phyloP scores from a whole-genome alignment of 2,329 filamentous ascomycete species.

The Alternaria viburni region DNA sequence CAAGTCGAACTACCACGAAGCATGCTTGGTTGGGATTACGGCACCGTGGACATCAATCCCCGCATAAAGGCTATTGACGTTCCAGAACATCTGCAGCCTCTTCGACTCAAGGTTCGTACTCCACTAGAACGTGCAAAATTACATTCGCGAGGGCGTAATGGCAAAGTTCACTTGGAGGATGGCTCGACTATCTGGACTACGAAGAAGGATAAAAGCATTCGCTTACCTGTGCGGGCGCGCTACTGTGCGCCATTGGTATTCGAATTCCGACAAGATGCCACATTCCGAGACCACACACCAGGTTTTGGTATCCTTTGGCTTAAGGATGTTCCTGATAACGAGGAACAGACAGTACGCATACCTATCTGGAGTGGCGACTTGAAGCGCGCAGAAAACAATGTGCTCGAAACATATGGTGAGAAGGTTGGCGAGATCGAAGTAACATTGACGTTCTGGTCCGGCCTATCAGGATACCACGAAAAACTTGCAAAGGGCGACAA shows the following conservation, averaged over 20 bases:
- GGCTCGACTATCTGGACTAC: slow-evolving; percentile 60
- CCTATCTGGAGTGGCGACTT: slow-evolving; percentile 72
- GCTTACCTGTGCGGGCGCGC: slow-evolving; percentile 66
- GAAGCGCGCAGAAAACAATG: slow-evolving; percentile 58
- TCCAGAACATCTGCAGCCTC: slow-evolving; percentile 55
- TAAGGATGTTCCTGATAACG: slow-evolving; percentile 71
- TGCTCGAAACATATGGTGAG: slow-evolving; percentile 60
- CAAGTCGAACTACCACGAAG: slow-evolving; percentile 65
- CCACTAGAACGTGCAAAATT: slow-evolving; percentile 65
- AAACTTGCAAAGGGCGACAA: slow-evolving; percentile 61
- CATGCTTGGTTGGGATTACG: slow-evolving; percentile 73
- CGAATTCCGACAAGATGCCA: slow-evolving; percentile 64
- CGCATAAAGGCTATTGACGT: slow-evolving; percentile 58
- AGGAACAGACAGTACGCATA: slow-evolving; percentile 64
- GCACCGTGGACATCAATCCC: slow-evolving; percentile 70
- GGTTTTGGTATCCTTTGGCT: slow-evolving; percentile 73
- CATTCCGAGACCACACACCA: slow-evolving; percentile 61
- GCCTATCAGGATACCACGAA: slow-evolving; percentile 66
- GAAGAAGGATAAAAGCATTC: slow-evolving; percentile 54
- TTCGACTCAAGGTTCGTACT: slow-evolving; percentile 66
- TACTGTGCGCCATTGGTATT: slow-evolving; percentile 64
- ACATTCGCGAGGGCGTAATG: slow-evolving; percentile 50
- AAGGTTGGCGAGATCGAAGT: slow-evolving; percentile 65
- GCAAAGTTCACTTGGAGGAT: slow-evolving; percentile 34
- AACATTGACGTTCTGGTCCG: slow-evolving; percentile 65